Percentiles rank a stretch among this genome's conserved stretches.
These are phyloP conservation scores for Xylaria scruposa DNA, from an alignment of 495 filamentous ascomycete species.

Conservation along the genomic window DNA sequence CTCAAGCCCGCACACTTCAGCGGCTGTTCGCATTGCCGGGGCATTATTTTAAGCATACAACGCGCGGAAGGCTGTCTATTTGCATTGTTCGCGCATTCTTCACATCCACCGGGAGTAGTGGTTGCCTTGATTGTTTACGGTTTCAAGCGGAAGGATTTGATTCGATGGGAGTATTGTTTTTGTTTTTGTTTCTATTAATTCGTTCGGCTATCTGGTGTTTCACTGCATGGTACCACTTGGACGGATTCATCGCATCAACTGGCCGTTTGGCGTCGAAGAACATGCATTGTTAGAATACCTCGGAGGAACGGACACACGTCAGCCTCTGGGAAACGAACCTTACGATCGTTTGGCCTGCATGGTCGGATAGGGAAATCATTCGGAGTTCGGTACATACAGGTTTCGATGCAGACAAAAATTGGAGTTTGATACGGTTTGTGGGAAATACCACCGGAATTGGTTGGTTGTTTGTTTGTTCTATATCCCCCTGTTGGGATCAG, in stretches of 20 bases:
- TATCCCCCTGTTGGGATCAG: not conserved
- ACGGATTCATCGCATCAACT: not conserved
- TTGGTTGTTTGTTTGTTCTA: not conserved
- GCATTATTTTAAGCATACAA: not conserved
- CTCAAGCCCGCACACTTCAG: not conserved
- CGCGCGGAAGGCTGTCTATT: not conserved
- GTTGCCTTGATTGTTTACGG: not conserved
- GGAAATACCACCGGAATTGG: not conserved
- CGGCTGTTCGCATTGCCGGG: not conserved
- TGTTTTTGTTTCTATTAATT: not conserved
- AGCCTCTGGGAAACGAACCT: not conserved
- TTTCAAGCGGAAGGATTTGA: not conserved
- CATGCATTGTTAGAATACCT: slow-evolving; percentile 14
- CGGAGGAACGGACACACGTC: not conserved
- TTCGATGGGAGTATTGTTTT: not conserved
- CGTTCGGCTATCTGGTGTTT: not conserved
- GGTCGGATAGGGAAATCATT: not conserved
- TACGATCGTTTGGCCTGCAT: slow-evolving; percentile 4
- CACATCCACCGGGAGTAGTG: not conserved
- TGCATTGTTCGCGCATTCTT: not conserved
- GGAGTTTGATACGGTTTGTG: slow-evolving; percentile 2
- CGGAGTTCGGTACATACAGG: not conserved
- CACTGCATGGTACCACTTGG: not conserved
- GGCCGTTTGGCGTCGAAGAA: slow-evolving; percentile 7
- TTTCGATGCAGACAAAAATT: not conserved